phyloP scores from a whole-genome alignment of 768 basidiomycete genomes.

The Ramaria rubella region DNA sequence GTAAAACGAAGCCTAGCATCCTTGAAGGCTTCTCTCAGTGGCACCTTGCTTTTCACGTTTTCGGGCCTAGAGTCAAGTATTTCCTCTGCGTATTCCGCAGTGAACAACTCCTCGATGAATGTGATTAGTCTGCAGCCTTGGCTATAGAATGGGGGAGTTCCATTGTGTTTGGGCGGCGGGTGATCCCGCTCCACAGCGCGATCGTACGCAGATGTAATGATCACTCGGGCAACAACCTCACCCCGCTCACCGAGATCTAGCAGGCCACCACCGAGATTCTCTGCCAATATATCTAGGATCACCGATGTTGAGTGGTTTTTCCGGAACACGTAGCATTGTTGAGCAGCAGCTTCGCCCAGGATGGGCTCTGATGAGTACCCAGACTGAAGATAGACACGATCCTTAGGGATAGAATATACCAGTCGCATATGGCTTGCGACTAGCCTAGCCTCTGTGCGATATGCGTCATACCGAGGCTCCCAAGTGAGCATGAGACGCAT shows the following conservation, averaged over 20 bases:
- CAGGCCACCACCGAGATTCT: constrained; percentile 8
- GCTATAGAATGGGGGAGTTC: constrained; percentile 15
- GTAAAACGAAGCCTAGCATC: constrained; percentile 26
- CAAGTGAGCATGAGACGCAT: constrained; percentile 15
- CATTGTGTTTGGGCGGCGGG: not conserved
- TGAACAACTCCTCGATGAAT: constrained; percentile 20
- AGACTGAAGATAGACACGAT: constrained; percentile 21
- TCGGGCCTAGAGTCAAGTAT: constrained; percentile 21
- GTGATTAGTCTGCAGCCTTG: constrained; percentile 16
- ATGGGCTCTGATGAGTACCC: constrained; percentile 31
- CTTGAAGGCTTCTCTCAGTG: constrained; percentile 22
- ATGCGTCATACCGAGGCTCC: constrained; percentile 8
- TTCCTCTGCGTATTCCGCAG: constrained; percentile 5
- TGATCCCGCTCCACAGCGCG: constrained; percentile 10
- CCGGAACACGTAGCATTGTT: constrained; percentile 9
- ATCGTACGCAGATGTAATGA: constrained; percentile 23
- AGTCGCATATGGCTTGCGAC: constrained; percentile 22
- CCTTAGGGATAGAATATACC: constrained; percentile 21
- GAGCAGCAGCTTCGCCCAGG: constrained; percentile 27
- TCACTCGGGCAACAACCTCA: constrained; percentile 20
- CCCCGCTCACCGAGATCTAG: constrained; percentile 19
- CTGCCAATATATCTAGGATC: constrained; percentile 5
- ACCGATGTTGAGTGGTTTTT: not conserved
- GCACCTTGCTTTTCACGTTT: constrained; percentile 16
- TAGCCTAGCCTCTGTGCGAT: constrained; percentile 12